A percentile compares a stretch with the other conserved stretches of the same genome.
Conservation (phyloP, 192 early-diverging fungal species). For the Thamnidium elegans region DNA sequence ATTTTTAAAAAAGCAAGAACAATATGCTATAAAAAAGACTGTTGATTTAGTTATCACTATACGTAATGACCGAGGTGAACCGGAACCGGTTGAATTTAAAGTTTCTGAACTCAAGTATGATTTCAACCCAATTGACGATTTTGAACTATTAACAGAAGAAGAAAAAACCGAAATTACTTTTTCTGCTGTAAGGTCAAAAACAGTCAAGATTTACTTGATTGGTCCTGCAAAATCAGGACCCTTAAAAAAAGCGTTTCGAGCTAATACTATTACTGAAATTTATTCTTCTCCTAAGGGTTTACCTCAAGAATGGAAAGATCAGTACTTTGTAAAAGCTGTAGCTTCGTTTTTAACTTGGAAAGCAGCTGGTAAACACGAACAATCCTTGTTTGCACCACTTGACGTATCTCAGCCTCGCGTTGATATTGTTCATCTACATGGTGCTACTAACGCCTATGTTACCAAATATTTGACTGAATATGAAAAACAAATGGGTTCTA, state of each 20-base stretch:
- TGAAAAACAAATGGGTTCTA: conserved; percentile 25
- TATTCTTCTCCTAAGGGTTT: conserved; percentile 48
- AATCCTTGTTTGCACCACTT: conserved; percentile 45
- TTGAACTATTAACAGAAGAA: not conserved
- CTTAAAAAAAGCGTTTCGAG: conserved; percentile 45
- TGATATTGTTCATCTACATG: conserved; percentile 48
- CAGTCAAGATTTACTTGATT: conserved; percentile 47
- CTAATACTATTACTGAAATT: conserved; percentile 37
- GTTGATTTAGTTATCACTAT: conserved; percentile 37
- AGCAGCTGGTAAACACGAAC: conserved; percentile 38
- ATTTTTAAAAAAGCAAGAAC: conserved; percentile 34
- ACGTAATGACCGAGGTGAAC: conserved; percentile 31
- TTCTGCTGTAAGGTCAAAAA: not conserved
- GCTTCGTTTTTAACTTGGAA: conserved; percentile 45
- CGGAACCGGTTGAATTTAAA: conserved; percentile 32
- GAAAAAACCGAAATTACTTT: not conserved
- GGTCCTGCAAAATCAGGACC: conserved; percentile 44
- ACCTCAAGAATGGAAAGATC: conserved; percentile 57
- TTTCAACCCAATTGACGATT: conserved; percentile 8
- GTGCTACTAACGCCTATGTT: conserved; percentile 31
- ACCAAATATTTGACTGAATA: conserved; percentile 42
- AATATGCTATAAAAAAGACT: conserved; percentile 15
- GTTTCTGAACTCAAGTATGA: conserved; percentile 36
- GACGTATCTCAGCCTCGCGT: conserved; percentile 26
- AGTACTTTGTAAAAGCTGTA: conserved; percentile 53